Conservation (phyloP, 192 early-diverging fungal genomes). For the Powellomyces hirtus region DNA sequence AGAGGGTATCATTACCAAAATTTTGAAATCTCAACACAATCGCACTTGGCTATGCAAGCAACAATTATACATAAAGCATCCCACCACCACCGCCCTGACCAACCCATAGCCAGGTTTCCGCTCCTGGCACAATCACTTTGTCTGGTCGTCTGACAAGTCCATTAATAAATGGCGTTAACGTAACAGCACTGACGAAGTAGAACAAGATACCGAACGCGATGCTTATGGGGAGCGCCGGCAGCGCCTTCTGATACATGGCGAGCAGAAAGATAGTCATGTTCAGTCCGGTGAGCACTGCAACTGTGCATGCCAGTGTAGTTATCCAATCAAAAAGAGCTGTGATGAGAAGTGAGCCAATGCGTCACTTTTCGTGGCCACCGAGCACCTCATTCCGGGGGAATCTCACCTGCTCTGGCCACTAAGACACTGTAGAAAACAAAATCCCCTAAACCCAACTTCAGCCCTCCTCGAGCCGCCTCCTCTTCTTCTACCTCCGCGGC, state of each 20-base stretch:
- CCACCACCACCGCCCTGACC: constrained; percentile 38
- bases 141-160: constrained; percentile 7
- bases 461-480: constrained; percentile 58
- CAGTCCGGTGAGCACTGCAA: constrained; percentile 81
- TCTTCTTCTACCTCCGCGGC: constrained; percentile 32
- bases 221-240: constrained; percentile 83
- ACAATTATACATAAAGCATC: constrained; percentile 40
- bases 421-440: constrained; percentile 90
- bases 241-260: constrained; percentile 74
- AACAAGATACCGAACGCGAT: constrained; percentile 84
- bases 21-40: too few species aligned
- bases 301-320: constrained; percentile 70
- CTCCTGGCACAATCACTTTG: background rate
- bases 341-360: background rate
- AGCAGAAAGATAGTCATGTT: constrained; percentile 86
- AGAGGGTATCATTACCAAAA: too few species aligned
- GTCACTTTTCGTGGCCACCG: background rate
- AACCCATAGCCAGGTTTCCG: constrained; percentile 37
- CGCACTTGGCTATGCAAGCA: too few species aligned
- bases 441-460: constrained; percentile 86
- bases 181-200: constrained; percentile 62
- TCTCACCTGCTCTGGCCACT: constrained; percentile 69
- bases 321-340: constrained; percentile 78
- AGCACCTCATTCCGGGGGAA: background rate
- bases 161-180: constrained; percentile 40